Conservation (phyloP, 2,329 filamentous ascomycete genomes). For the Clarireedia sp. region DNA sequence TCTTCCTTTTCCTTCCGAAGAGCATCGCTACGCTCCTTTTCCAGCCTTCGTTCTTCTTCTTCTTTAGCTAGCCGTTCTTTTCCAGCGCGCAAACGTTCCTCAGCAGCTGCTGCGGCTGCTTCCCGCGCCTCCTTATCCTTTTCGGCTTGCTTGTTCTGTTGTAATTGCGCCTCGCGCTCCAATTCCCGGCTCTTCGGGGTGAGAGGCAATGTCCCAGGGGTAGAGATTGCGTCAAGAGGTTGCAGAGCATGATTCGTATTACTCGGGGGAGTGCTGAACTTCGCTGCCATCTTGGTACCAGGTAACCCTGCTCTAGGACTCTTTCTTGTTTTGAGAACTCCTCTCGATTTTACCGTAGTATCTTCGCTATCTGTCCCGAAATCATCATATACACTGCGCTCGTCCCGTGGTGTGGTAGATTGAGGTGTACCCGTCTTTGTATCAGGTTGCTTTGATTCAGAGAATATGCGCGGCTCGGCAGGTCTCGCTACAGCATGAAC, state of each 20-base stretch:
- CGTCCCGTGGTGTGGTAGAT: neutral
- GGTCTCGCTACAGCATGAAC: slow-evolving; percentile 5
- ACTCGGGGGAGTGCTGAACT: slow-evolving; percentile 20
- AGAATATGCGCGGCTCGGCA: slow-evolving; percentile 8
- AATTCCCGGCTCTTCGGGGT: slow-evolving; percentile 23
- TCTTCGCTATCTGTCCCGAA: slow-evolving; percentile 18
- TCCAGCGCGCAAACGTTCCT: slow-evolving; percentile 14
- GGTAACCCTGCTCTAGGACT: slow-evolving; percentile 12
- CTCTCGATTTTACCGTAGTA: slow-evolving; percentile 14
- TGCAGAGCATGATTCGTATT: slow-evolving; percentile 11
- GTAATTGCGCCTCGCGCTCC: slow-evolving; percentile 15
- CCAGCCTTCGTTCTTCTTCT: slow-evolving; percentile 10
- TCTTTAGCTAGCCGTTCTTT: slow-evolving; percentile 15
- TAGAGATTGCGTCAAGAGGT: slow-evolving; percentile 7
- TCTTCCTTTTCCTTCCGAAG: slow-evolving; percentile 13
- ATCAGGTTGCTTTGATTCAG: slow-evolving; percentile 1
- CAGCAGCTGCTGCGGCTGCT: slow-evolving; percentile 19
- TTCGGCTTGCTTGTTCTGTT: slow-evolving; percentile 11
- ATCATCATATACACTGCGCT: slow-evolving; percentile 23
- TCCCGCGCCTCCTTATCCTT: slow-evolving; percentile 15
- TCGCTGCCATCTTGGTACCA: slow-evolving; percentile 14
- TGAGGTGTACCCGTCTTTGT: neutral
- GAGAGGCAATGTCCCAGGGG: slow-evolving; percentile 18
- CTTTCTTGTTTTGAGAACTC: slow-evolving; percentile 16
- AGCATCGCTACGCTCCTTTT: slow-evolving; percentile 12